These are phyloP conservation scores for Neobulgaria alba DNA, from an alignment of 2,329 filamentous ascomycete species.

Conservation along the genomic window DNA sequence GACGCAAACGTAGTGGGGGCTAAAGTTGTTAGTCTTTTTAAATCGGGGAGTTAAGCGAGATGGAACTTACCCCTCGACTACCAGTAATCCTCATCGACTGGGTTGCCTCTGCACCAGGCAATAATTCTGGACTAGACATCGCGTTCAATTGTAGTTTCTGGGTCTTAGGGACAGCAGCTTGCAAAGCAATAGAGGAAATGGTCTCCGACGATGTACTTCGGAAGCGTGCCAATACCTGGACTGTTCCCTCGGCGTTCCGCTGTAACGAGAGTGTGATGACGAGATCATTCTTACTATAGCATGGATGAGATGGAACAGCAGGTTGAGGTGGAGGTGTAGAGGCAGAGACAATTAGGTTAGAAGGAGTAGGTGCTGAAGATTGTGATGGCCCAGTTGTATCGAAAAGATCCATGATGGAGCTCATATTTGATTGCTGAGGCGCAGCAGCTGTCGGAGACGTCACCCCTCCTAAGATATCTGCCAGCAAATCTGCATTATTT, in stretches of 20 bases:
- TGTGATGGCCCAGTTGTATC: slow-evolving; percentile 38
- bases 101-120: slow-evolving; percentile 70
- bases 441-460: slow-evolving; percentile 43
- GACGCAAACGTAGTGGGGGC: slow-evolving; percentile 71
- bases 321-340: slow-evolving; percentile 42
- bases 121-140: slow-evolving; percentile 74
- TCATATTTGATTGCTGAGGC: slow-evolving; percentile 47
- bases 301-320: slow-evolving; percentile 52
- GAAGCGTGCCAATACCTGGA: slow-evolving; percentile 80
- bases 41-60: background rate
- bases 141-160: slow-evolving; percentile 89
- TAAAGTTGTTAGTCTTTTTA: slow-evolving; percentile 33
- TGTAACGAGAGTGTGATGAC: slow-evolving; percentile 76
- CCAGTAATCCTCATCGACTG: slow-evolving; percentile 85
- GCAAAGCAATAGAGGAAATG: slow-evolving; percentile 70
- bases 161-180: slow-evolving; percentile 92
- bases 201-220: slow-evolving; percentile 62
- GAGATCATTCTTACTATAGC: slow-evolving; percentile 81
- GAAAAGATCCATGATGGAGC: slow-evolving; percentile 90
- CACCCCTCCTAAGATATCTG: slow-evolving; percentile 81
- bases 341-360: slow-evolving; percentile 40
- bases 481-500: slow-evolving; percentile 79
- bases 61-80: slow-evolving; percentile 75
- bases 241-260: slow-evolving; percentile 66
- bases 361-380: slow-evolving; percentile 37